Conservation (phyloP, 768 basidiomycete genomes). For the Phlebiopsis flavidoalba region DNA sequence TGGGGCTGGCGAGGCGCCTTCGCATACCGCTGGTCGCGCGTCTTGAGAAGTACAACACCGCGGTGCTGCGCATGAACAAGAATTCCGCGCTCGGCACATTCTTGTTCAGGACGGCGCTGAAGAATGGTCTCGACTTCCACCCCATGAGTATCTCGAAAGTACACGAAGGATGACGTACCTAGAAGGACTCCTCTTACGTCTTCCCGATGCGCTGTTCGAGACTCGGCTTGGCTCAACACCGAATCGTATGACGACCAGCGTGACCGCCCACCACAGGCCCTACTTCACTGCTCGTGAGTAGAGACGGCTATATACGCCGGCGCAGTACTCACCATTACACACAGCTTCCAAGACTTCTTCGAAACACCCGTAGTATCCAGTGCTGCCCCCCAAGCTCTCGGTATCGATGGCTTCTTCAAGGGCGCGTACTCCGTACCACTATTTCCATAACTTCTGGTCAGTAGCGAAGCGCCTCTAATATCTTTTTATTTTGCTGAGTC, state of each 20-base stretch:
- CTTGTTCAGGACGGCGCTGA: slow-evolving; percentile 89
- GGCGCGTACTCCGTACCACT: slow-evolving; percentile 95
- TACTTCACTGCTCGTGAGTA: slow-evolving; percentile 61
- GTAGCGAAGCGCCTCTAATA: slow-evolving; percentile 15
- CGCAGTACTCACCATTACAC: background rate
- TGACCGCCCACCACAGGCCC: slow-evolving; percentile 89
- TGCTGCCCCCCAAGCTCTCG: slow-evolving; percentile 81
- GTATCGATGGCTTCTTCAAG: slow-evolving; percentile 93
- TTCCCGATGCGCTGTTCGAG: slow-evolving; percentile 96
- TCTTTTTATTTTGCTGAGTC: background rate
- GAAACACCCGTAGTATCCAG: slow-evolving; percentile 67
- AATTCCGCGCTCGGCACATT: slow-evolving; percentile 88
- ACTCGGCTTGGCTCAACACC: slow-evolving; percentile 94
- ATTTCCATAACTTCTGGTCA: slow-evolving; percentile 93
- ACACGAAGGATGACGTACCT: slow-evolving; percentile 86
- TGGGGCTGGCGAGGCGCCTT: slow-evolving; percentile 98
- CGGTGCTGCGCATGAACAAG: slow-evolving; percentile 91
- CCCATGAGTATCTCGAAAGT: slow-evolving; percentile 92
- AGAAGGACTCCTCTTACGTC: slow-evolving; percentile 75
- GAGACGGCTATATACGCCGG: background rate
- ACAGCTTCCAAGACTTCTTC: slow-evolving; percentile 86
- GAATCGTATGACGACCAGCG: slow-evolving; percentile 91
- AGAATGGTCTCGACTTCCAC: slow-evolving; percentile 94
- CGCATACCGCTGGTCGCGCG: slow-evolving; percentile 93
- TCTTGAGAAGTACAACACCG: slow-evolving; percentile 94